Evolutionary conservation across 1,284 basidiomycete genomes (phyloP).

Genomic region (Mycosarcoma maydis): DNA sequence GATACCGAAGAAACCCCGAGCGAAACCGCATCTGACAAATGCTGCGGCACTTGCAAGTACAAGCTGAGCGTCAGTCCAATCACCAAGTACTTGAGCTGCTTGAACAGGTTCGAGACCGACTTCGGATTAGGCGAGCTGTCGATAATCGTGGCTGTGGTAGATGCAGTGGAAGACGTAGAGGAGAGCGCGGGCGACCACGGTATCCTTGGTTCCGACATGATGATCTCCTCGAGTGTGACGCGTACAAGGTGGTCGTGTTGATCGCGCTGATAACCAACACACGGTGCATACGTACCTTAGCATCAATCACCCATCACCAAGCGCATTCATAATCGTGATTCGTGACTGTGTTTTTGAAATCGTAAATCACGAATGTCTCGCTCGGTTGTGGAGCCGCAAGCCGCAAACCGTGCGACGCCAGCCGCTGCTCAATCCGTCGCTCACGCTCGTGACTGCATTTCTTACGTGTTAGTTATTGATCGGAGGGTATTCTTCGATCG

Average conservation of each 20-base stretch:
- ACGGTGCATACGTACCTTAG: too few species aligned
- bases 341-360: too few species aligned
- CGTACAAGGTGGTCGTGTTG: neutral
- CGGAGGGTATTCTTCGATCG: too few species aligned
- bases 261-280: too few species aligned
- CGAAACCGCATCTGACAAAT: slow-evolving; percentile 22
- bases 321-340: too few species aligned
- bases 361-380: too few species aligned
- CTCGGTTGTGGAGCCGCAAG: too few species aligned
- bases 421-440: too few species aligned
- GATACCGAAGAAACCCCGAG: neutral
- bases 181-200: slow-evolving; percentile 21
- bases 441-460: too few species aligned
- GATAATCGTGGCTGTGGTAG: slow-evolving; percentile 28
- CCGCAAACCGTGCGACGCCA: too few species aligned
- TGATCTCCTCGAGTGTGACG: neutral
- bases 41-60: slow-evolving; percentile 43
- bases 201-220: neutral
- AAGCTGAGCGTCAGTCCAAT: slow-evolving; percentile 19
- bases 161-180: slow-evolving; percentile 17
- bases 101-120: slow-evolving; percentile 39
- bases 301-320: too few species aligned
- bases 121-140: slow-evolving; percentile 27
- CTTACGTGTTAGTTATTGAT: too few species aligned
- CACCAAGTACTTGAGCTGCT: slow-evolving; percentile 49